Percentiles rank a stretch among this genome's conserved stretches.
These are phyloP conservation scores for Apiotrichum siamense DNA, from an alignment of 1,284 basidiomycete genomes.

Conservation along the genomic window DNA sequence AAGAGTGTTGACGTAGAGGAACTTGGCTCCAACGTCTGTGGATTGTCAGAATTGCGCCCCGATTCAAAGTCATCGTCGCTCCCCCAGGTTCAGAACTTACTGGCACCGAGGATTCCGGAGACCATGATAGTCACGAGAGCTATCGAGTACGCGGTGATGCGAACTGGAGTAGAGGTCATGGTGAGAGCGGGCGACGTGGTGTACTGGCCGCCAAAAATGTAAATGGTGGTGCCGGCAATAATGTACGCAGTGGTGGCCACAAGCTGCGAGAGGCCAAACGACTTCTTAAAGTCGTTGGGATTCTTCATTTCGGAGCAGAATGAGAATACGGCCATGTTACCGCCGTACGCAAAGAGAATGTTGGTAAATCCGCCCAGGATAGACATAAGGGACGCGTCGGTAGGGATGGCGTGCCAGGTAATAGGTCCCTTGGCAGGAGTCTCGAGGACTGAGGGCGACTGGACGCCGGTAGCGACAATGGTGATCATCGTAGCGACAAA, in stretches of 20 bases:
- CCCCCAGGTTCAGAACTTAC: too few species aligned
- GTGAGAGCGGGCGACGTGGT: conserved; percentile 36
- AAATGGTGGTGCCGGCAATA: conserved; percentile 33
- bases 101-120: conserved; percentile 35
- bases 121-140: conserved; percentile 41
- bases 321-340: conserved; percentile 38
- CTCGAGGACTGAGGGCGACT: conserved; percentile 17
- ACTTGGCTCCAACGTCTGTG: conserved; percentile 42
- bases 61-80: too few species aligned
- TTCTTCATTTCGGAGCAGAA: conserved; percentile 41
- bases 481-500: conserved; percentile 33
- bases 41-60: too few species aligned
- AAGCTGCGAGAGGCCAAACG: conserved; percentile 35
- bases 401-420: conserved; percentile 27
- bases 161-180: conserved; percentile 31
- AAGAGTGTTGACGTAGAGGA: conserved; percentile 33
- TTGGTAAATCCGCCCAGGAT: conserved; percentile 38
- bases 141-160: conserved; percentile 34
- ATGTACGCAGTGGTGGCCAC: conserved; percentile 28
- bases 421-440: conserved; percentile 24
- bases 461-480: conserved; percentile 32
- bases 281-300: conserved; percentile 43
- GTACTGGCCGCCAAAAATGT: conserved; percentile 39
- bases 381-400: conserved; percentile 29
- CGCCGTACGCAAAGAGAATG: conserved; percentile 39